These are phyloP conservation scores for Violaceomyces palustris DNA, from an alignment of 1,284 basidiomycete species.

Conservation along the genomic window DNA sequence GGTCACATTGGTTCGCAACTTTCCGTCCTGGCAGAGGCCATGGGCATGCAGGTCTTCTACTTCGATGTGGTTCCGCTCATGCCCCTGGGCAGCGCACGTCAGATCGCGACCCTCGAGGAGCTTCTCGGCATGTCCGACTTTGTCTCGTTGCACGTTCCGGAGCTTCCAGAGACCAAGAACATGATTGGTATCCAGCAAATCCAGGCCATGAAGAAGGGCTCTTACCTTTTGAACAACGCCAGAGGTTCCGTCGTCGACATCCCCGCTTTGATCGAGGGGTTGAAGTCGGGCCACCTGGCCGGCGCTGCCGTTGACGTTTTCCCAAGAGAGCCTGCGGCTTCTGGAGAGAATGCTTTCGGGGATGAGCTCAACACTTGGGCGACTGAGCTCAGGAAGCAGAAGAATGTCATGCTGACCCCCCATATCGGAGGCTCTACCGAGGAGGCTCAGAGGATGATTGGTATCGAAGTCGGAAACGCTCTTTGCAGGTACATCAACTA, in stretches of 20 bases:
- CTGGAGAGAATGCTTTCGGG: constrained; percentile 70
- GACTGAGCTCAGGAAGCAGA: constrained; percentile 33
- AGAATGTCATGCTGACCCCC: constrained; percentile 58
- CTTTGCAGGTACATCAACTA: constrained; percentile 86
- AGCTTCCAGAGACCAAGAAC: constrained; percentile 89
- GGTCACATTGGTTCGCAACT: constrained; percentile 98
- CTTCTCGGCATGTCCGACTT: constrained; percentile 83
- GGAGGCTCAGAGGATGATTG: constrained; percentile 96
- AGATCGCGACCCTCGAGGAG: constrained; percentile 74
- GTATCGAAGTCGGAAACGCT: constrained; percentile 84
- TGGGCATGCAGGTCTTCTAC: constrained; percentile 94
- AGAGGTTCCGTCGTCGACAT: constrained; percentile 94
- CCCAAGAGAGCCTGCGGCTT: constrained; percentile 84
- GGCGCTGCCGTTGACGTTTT: constrained; percentile 94
- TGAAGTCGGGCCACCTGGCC: constrained; percentile 79
- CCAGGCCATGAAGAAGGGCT: constrained; percentile 84
- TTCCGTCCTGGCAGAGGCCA: constrained; percentile 90
- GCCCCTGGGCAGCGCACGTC: constrained; percentile 89
- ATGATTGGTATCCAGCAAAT: constrained; percentile 80
- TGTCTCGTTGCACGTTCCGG: constrained; percentile 92
- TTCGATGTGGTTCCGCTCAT: constrained; percentile 95
- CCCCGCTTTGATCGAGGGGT: constrained; percentile 74
- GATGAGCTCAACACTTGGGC: constrained; percentile 48
- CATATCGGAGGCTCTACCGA: constrained; percentile 99
- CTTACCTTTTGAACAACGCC: constrained; percentile 97